Evolutionary conservation across 352 stramenopile genomes (phyloP).

Genomic region (Phytopythium delawarense): DNA sequence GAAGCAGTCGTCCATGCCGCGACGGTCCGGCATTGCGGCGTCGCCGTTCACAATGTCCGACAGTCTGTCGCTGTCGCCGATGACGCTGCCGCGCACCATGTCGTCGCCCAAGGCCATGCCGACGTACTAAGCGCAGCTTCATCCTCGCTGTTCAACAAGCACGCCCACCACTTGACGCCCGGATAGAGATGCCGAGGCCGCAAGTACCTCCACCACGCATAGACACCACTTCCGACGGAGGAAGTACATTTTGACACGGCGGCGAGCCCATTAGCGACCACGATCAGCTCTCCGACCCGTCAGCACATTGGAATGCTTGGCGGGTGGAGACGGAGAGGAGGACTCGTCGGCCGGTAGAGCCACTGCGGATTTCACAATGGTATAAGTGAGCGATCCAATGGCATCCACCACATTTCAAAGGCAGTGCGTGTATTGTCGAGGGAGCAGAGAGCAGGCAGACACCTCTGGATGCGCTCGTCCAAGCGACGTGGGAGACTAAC

Average conservation of each 20-base stretch:
- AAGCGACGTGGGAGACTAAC: background rate
- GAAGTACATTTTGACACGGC: background rate
- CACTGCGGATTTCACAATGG: background rate
- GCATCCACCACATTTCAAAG: background rate
- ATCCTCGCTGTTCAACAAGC: background rate
- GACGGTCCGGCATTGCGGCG: background rate
- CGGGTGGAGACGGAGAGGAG: background rate
- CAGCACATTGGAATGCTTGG: constrained; percentile 2
- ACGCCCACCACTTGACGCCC: background rate
- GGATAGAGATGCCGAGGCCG: background rate
- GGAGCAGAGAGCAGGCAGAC: background rate
- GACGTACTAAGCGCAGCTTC: background rate
- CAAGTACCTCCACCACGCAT: background rate
- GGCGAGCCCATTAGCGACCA: background rate
- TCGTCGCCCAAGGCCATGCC: background rate
- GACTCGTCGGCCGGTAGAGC: background rate
- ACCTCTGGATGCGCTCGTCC: background rate
- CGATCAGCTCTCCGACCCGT: background rate
- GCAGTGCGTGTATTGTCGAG: constrained; percentile 1
- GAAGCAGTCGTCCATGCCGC: background rate
- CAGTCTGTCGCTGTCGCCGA: constrained; percentile 4
- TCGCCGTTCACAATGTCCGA: constrained; percentile 1
- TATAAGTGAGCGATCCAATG: constrained; percentile 1
- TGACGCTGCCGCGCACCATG: constrained; percentile 1
- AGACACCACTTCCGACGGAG: background rate